Evolutionary conservation across 2,329 filamentous ascomycete species (phyloP), one percentile per base, ranked within the genome.

Genomic region (Lachnellula hyalina): DNA sequence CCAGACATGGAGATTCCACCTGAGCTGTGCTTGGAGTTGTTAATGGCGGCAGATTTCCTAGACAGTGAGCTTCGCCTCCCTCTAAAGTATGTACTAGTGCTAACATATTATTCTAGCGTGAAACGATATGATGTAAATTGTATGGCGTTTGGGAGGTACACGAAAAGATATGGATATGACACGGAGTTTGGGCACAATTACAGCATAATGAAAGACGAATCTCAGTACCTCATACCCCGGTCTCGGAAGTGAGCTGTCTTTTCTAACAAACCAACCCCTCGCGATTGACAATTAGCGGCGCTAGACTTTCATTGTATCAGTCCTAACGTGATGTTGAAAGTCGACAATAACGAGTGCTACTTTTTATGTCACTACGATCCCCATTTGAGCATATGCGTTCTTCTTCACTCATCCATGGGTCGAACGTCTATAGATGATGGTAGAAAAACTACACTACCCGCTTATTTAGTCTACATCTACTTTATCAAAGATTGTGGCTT

Each of bases 1-100:
- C 84, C 86, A 4, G 89, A 93, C 66, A 87, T 91, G 84, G 87
- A 91, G 15, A 86, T 92, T 55, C 87, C 87, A 12, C 82, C 87
- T 32, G 87, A 92, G 73, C 75, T 92, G 49, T 91, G 87, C 64
- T 76, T 93, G 44, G 88, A 92, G 73, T 71, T 93, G 57, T 73
- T 93, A 61, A 85, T 87, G 74, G 89, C 87, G 14, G 87, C 88
- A 25, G 87, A 92, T 72, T 93, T 83, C 68, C 74, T 92, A 61
- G 85, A 88, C 72, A 77, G 79, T 82, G 69, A 69, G 76, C 66
- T 11, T 21, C 7, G 11, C 5, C 12, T 17, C 12, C 17, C 1
- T 14, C 41, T 23, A 5, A 12, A 21, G 11, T 21, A 25, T n/a
- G 2, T 14, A 44, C 12, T 44, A 17, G 5, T 44, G 19, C 41